Evolutionary conservation across 306 rosid species (phyloP).

Genomic region (Citrullus mucosospermus): DNA sequence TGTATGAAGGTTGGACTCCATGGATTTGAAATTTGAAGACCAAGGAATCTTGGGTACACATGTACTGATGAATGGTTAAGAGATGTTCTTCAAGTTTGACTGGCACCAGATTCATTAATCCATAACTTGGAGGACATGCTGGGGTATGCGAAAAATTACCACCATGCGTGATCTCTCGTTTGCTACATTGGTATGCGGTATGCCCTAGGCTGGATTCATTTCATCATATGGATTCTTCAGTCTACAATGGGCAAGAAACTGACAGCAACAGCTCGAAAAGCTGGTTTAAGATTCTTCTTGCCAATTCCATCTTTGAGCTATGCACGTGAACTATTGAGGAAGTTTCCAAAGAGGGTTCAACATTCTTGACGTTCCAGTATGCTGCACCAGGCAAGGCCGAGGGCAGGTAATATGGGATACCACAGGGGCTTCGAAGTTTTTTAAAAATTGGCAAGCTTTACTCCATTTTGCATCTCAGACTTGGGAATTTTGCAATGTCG

Average conservation of each 20-base stretch:
- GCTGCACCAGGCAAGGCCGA: neutral
- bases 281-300: neutral
- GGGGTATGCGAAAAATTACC: neutral
- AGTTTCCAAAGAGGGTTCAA: neutral
- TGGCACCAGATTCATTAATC: neutral
- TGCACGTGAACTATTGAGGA: neutral
- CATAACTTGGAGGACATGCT: neutral
- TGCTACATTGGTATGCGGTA: neutral
- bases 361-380: neutral
- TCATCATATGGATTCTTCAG: neutral
- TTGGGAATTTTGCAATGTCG: neutral
- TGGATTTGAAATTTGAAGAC: slow-evolving; percentile 65
- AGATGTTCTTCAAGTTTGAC: neutral
- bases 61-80: neutral
- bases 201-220: neutral
- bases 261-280: neutral
- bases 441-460: neutral
- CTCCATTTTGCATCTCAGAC: neutral
- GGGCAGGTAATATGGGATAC: neutral
- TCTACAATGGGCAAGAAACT: neutral
- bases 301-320: neutral
- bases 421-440: neutral
- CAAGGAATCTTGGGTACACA: neutral
- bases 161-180: neutral
- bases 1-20: slow-evolving; percentile 99